Evolutionary conservation across 306 rosid species (phyloP), one percentile per base, ranked within the genome.

Genomic region (Sphenostylis stenocarpa): DNA sequence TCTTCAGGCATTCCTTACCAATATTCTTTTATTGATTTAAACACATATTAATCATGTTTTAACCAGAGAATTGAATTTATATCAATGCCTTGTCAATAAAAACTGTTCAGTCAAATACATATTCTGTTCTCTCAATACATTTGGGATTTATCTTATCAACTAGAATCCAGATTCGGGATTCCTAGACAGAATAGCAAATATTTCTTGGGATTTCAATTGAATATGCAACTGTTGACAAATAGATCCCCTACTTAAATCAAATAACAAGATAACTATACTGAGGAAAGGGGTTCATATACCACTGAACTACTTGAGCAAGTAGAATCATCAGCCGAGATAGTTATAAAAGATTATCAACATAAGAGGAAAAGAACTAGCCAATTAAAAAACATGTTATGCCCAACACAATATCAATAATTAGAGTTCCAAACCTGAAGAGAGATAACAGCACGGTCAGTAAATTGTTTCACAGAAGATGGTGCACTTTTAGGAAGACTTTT

Each of bases 391-490:
- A 71, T 72, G 69, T 21, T 52, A 63, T 34, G 65, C 69, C 58
- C 44, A 68, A 34, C 56, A 67, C 33, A 70, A 62, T 11, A 48
- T 64, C 53, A 43, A 67, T 41, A 81, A 76, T 55, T 26, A 66
- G 53, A 53, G 77, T 67, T 60, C 36, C 90, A 57, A 82, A 95
- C 98, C 97, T 95, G 96, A 70, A 92, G 91, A 81, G 98, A 95
- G 65, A 87, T 85, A 72, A 95, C 89, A 3, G 92, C 90, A 19
- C 89, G 96, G 69, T 95, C 82, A 61, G 98, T 76, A 79, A 95
- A 95, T 69, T 51, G 84, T 85, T 88, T 90, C 65, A 95, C 86
- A 36, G 98, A 92, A 84, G 87, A 81, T 55, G 97, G 92, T 9
- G 88, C 87, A 51, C 81, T 90, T 84, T 44, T 64, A 9, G 98